phyloP scores from a whole-genome alignment of 441 rosid genomes.

The Erodium trifolium region DNA sequence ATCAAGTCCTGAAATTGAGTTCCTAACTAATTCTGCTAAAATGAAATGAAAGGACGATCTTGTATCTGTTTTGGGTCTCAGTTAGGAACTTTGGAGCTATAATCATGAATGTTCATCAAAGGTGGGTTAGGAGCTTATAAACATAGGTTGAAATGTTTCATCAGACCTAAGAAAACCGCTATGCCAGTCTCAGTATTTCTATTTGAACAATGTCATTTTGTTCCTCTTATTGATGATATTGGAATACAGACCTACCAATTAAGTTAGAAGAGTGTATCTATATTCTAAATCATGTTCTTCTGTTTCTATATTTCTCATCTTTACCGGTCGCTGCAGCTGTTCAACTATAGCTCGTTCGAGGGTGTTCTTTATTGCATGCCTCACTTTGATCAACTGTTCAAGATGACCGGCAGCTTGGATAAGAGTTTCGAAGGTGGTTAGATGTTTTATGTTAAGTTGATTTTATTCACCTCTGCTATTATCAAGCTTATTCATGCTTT shows the following conservation, averaged over 20 bases:
- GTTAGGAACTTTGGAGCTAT: background rate
- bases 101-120: background rate
- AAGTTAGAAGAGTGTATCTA: background rate
- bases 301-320: background rate
- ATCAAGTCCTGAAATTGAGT: background rate
- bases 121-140: background rate
- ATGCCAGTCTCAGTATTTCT: background rate
- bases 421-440: conserved; percentile 57
- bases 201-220: background rate
- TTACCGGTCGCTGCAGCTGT: conserved; percentile 36
- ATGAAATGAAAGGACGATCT: background rate
- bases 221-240: background rate
- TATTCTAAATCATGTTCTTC: background rate
- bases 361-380: conserved; percentile 77
- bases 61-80: background rate
- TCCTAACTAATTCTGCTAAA: background rate
- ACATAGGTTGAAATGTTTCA: background rate
- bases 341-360: conserved; percentile 58
- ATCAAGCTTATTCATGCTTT: conserved; percentile 5
- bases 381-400: conserved; percentile 67
- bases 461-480: background rate
- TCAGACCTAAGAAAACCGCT: background rate
- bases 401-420: conserved; percentile 71
- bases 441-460: background rate
- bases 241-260: background rate